Conservation (phyloP, 2,329 filamentous ascomycete species). For the Amphichorda felina region DNA sequence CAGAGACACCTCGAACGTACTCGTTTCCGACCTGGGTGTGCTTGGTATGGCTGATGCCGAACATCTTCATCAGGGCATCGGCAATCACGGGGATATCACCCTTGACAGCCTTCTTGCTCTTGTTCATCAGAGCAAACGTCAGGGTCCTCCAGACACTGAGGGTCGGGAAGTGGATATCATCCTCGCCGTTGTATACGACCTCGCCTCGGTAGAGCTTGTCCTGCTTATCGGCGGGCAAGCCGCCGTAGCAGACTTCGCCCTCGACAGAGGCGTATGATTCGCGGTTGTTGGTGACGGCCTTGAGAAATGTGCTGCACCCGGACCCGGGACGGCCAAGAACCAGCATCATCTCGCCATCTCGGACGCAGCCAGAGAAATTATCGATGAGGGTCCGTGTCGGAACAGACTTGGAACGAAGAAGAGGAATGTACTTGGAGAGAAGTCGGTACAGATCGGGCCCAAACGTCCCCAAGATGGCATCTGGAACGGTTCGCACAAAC, state of each 20-base stretch:
- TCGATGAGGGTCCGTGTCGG: conserved; percentile 15
- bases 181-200: conserved; percentile 68
- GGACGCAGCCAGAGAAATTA: conserved; percentile 21
- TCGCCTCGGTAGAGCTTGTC: conserved; percentile 60
- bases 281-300: conserved; percentile 61
- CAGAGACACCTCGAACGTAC: conserved; percentile 59
- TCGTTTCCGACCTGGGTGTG: conserved; percentile 68
- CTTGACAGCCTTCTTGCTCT: conserved; percentile 56
- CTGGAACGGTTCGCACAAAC: conserved; percentile 61
- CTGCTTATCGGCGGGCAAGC: conserved; percentile 56
- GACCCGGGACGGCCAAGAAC: conserved; percentile 58
- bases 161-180: conserved; percentile 62
- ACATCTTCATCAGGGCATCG: conserved; percentile 62
- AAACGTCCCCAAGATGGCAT: conserved; percentile 67
- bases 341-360: conserved; percentile 24
- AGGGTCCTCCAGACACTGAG: conserved; percentile 71
- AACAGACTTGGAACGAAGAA: conserved; percentile 9
- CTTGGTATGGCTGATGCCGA: conserved; percentile 65
- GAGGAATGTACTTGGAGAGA: conserved; percentile 22
- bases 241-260: conserved; percentile 62
- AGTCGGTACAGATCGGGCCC: conserved; percentile 66
- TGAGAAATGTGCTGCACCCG: conserved; percentile 68
- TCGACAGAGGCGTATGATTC: conserved; percentile 52
- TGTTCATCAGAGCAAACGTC: conserved; percentile 62
- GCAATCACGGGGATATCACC: conserved; percentile 57